Evolutionary conservation across 257 asterid species (phyloP).

Genomic region (Anisodus acutangulus): DNA sequence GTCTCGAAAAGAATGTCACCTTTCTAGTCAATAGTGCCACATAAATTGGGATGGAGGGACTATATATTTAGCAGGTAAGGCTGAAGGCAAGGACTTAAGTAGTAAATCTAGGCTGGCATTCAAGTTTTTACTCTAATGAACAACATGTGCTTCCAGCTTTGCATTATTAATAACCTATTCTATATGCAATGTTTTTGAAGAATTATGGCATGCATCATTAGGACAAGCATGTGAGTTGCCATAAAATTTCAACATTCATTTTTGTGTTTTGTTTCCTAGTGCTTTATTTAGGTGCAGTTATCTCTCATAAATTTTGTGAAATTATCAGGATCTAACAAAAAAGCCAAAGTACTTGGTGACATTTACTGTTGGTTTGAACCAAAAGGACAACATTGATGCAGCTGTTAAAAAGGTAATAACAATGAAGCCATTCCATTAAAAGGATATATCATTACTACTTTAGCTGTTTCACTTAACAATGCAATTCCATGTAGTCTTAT

Average conservation of each 20-base stretch:
- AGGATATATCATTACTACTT: background rate
- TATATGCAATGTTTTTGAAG: too few species aligned
- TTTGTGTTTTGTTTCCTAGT: background rate
- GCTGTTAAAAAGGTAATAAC: constrained; percentile 80
- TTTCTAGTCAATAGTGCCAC: too few species aligned
- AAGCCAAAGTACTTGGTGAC: constrained; percentile 91
- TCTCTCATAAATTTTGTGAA: constrained; percentile 2
- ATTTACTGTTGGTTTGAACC: constrained; percentile 86
- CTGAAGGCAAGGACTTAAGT: too few species aligned
- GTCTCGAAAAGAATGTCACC: too few species aligned
- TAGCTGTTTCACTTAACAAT: background rate
- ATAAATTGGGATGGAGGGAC: too few species aligned
- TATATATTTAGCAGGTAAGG: too few species aligned
- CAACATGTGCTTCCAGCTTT: too few species aligned
- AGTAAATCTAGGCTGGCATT: background rate
- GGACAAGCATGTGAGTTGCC: background rate
- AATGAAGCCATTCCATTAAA: constrained; percentile 23
- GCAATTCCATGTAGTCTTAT: constrained; percentile 32
- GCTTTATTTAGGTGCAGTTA: constrained; percentile 12
- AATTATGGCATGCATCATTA: too few species aligned
- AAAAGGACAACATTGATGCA: constrained; percentile 69
- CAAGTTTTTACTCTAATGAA: background rate
- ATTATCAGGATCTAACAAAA: constrained; percentile 80
- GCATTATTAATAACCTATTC: too few species aligned
- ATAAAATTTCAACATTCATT: background rate